Conservation (phyloP, 2,329 filamentous ascomycete genomes). For the Colletotrichum sublineola region DNA sequence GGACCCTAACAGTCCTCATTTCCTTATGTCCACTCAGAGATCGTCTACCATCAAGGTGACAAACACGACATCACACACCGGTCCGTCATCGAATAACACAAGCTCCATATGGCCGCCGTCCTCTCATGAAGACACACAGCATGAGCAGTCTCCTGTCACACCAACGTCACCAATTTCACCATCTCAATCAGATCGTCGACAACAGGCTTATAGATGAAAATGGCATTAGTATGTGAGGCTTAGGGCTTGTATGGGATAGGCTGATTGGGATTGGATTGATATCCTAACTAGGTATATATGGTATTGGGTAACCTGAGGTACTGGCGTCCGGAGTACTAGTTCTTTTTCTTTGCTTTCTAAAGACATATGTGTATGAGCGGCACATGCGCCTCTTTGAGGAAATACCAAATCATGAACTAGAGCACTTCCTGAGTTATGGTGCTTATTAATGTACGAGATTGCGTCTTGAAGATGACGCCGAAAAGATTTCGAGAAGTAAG, state of each 20-base stretch:
- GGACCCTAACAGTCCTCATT: neutral
- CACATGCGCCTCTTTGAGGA: neutral
- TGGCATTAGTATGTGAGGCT: neutral
- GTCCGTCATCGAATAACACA: neutral
- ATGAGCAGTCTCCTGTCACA: neutral
- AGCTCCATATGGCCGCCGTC: too few species aligned
- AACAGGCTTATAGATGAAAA: too few species aligned
- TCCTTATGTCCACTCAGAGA: neutral
- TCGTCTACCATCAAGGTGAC: neutral
- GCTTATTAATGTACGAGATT: too few species aligned
- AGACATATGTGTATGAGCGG: neutral
- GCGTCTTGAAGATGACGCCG: too few species aligned
- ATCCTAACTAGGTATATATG: neutral
- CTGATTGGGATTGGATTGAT: neutral
- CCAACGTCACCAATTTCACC: neutral
- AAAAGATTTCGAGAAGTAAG: too few species aligned
- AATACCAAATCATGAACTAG: neutral
- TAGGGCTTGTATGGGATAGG: neutral
- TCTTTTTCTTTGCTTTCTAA: neutral
- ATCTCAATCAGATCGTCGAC: neutral
- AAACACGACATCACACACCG: neutral
- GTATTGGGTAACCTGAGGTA: neutral
- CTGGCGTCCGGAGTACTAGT: neutral
- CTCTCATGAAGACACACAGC: neutral
- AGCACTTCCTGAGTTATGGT: too few species aligned